A percentile compares a stretch with the other conserved stretches of the same genome.
These are phyloP conservation scores for Metschnikowia kunwiensis DNA, from an alignment of 805 yeast genomes.

Conservation along the genomic window DNA sequence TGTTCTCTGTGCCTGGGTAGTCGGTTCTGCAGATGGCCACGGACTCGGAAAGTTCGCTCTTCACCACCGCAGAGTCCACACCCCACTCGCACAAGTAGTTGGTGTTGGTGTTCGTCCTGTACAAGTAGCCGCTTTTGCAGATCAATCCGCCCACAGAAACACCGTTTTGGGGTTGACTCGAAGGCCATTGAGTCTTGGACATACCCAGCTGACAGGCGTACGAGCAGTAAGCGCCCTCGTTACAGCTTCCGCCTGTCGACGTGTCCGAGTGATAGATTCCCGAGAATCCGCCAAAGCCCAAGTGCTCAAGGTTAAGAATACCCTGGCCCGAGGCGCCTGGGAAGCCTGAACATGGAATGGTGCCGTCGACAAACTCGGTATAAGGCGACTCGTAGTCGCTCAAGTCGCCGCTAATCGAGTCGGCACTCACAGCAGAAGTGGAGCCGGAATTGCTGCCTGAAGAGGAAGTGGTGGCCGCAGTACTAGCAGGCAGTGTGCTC, in stretches of 20 bases:
- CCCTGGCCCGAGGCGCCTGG: slow-evolving; percentile 69
- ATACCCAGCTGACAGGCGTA: slow-evolving; percentile 98
- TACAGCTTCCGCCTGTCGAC: slow-evolving; percentile 66
- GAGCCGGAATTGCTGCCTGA: slow-evolving; percentile 24
- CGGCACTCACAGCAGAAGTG: slow-evolving; percentile 39
- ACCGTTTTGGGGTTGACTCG: slow-evolving; percentile 81
- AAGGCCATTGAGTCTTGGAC: slow-evolving; percentile 99
- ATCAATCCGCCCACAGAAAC: slow-evolving; percentile 89
- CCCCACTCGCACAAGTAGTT: slow-evolving; percentile 89
- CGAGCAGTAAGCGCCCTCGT: slow-evolving; percentile 92
- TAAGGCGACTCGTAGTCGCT: slow-evolving; percentile 54
- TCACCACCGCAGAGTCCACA: slow-evolving; percentile 62
- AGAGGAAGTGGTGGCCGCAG: slow-evolving; percentile 15
- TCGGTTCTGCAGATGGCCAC: slow-evolving; percentile 97
- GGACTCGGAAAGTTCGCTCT: slow-evolving; percentile 54
- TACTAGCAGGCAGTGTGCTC: slow-evolving; percentile 14
- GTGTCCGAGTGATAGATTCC: slow-evolving; percentile 63
- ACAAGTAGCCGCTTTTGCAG: slow-evolving; percentile 81
- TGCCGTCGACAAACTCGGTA: slow-evolving; percentile 69
- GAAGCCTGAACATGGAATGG: slow-evolving; percentile 60
- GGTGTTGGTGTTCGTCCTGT: slow-evolving; percentile 69
- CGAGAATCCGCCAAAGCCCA: slow-evolving; percentile 81
- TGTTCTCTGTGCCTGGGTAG: slow-evolving; percentile 98
- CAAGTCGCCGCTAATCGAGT: slow-evolving; percentile 55
- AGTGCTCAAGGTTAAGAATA: slow-evolving; percentile 68